Evolutionary conservation across 768 basidiomycete genomes (phyloP), one percentile per base, ranked within the genome.

Genomic region (Cubamyces sp.): DNA sequence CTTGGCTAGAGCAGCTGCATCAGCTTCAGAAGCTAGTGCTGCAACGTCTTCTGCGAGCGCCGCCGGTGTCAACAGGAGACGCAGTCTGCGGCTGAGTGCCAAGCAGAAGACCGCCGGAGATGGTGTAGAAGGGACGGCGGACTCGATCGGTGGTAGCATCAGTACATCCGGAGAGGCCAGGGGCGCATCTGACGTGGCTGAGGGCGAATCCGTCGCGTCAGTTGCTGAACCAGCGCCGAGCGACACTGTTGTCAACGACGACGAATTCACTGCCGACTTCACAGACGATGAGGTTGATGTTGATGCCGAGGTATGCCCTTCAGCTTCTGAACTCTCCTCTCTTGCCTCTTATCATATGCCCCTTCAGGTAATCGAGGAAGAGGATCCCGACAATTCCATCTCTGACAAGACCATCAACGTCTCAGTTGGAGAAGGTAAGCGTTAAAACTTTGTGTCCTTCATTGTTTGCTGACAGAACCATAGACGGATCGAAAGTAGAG

Each of bases 401-500:
- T 78, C 84, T 12, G 95, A 96, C 64, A 94, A 90, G 76, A 94
- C 94, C 0, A 88, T 97, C 46, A 92, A 87, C 30, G 77, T 98
- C 26, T 87, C 90, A 12, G 85, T 96, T 11, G 84, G 83, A 19
- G 90, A 92, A 76, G 92, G 91, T 90, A 66, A 28, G 56, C 9
- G 48, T 11, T 40, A 28, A 12, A 14, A 37, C 11, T 14, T 6
- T 5, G 15, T 57, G 16, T 41, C 21, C 12, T 23, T 5, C 2
- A 8, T 14, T 18, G 11, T 8, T 14, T 50, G 14, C 50, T 64
- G 11, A 65, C 41, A 23, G 2, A 3, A 18, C 47, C 23, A 11
- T 60, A 91, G 95, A 96, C 74, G 96, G 94, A 8, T 88, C 90
- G n/a, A 92, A 90, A 73, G 84, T 98, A 9, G 94, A 95, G 71